phyloP scores from a whole-genome alignment of 2,329 filamentous ascomycete species.

The Neofusicoccum umdonicola region DNA sequence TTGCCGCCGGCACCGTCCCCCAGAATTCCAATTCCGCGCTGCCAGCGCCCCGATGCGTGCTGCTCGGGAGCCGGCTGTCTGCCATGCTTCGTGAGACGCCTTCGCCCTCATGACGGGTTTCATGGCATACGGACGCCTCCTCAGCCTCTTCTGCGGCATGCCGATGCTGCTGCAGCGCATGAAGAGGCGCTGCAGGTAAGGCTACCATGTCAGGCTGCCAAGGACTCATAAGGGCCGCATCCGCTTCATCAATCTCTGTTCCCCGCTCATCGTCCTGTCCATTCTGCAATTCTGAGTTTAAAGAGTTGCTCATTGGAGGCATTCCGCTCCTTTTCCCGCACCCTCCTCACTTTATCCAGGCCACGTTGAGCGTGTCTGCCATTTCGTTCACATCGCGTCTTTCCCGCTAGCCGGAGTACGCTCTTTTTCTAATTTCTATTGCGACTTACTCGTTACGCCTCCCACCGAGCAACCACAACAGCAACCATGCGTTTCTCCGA shows the following conservation, averaged over 20 bases:
- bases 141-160: conserved; percentile 32
- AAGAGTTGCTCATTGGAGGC: conserved; percentile 16
- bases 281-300: conserved; percentile 12
- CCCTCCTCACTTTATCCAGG: conserved; percentile 33
- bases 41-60: not conserved
- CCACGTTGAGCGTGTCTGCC: conserved; percentile 43
- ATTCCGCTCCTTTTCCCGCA: conserved; percentile 38
- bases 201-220: conserved; percentile 27
- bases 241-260: not conserved
- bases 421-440: conserved; percentile 28
- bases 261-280: conserved; percentile 1
- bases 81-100: conserved; percentile 35
- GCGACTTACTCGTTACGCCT: not conserved
- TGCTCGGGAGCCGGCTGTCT: not conserved
- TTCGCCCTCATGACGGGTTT: conserved; percentile 41
- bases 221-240: conserved; percentile 28
- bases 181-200: not conserved
- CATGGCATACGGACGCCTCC: conserved; percentile 26
- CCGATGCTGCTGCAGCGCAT: conserved; percentile 23
- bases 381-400: conserved; percentile 26
- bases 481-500: conserved; percentile 37
- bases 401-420: conserved; percentile 35
- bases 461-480: not conserved
- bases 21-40: conserved; percentile 3
- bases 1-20: conserved; percentile 28